A percentile compares a stretch with the other conserved stretches of the same genome.
Evolutionary conservation across 2,329 filamentous ascomycete species (phyloP).

Genomic region (Lachnellula arida): DNA sequence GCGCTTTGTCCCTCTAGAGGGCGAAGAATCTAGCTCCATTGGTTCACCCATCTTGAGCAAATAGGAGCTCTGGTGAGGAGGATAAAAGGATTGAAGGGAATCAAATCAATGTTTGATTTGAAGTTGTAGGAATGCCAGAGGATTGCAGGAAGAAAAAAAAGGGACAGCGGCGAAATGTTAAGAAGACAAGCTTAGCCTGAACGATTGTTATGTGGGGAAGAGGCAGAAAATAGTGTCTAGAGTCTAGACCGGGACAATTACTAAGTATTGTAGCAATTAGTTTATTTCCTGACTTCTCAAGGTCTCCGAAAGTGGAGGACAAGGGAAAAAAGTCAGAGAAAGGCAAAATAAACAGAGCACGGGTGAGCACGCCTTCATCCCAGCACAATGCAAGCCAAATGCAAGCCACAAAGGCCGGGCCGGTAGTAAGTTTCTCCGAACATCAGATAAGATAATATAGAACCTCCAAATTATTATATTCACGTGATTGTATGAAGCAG

Average conservation of each 20-base stretch:
- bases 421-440: too few relatives aligned
- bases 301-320: neutral
- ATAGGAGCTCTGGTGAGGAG: neutral
- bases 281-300: neutral
- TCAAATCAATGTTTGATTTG: neutral
- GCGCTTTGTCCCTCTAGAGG: constrained; percentile 23
- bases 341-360: constrained; percentile 5
- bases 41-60: constrained; percentile 21
- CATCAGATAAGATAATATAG: too few relatives aligned
- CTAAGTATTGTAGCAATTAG: neutral
- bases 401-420: too few relatives aligned
- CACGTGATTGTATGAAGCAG: too few relatives aligned
- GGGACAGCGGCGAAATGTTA: neutral
- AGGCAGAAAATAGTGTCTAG: neutral
- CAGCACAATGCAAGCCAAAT: neutral
- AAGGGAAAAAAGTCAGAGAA: neutral
- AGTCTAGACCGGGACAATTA: neutral
- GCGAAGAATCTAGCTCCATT: constrained; percentile 23
- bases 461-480: too few relatives aligned
- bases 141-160: neutral
- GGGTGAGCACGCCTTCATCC: constrained; percentile 19
- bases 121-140: neutral
- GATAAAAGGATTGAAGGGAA: neutral
- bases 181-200: constrained; percentile 13
- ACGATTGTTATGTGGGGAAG: neutral